These are phyloP conservation scores for Colletotrichum sp. DNA, from an alignment of 2,329 filamentous ascomycete genomes.

Conservation along the genomic window DNA sequence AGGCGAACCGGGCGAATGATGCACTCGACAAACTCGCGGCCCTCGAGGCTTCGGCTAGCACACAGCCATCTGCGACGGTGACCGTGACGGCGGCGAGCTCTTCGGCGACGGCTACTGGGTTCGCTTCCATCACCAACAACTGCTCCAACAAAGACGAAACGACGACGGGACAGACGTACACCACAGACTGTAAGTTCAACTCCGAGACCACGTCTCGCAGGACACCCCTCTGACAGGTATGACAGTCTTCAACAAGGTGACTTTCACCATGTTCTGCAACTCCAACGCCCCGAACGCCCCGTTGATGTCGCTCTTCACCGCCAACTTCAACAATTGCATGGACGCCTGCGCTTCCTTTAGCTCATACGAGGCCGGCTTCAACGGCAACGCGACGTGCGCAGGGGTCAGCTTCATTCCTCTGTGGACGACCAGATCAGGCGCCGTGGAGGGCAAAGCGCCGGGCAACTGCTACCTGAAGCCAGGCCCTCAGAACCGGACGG, in stretches of 20 bases:
- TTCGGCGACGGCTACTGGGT: conserved; percentile 30
- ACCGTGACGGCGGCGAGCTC: conserved; percentile 19
- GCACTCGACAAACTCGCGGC: conserved; percentile 36
- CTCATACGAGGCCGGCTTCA: neutral
- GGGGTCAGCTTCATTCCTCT: conserved; percentile 44
- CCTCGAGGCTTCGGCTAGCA: conserved; percentile 27
- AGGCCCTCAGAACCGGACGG: conserved; percentile 34
- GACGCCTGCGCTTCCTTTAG: conserved; percentile 48
- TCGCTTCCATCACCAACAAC: conserved; percentile 39
- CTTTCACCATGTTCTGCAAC: conserved; percentile 49
- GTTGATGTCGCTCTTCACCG: conserved; percentile 45
- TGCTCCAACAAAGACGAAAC: conserved; percentile 39
- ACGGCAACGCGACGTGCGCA: conserved; percentile 30
- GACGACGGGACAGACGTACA: conserved; percentile 43
- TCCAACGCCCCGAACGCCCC: conserved; percentile 41
- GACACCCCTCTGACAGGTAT: conserved; percentile 9
- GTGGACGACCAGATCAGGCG: conserved; percentile 43
- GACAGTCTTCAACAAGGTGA: conserved; percentile 39
- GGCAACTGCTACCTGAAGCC: conserved; percentile 53
- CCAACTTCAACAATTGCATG: conserved; percentile 49
- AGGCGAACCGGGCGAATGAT: conserved; percentile 41
- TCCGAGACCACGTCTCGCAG: neutral
- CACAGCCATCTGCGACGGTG: conserved; percentile 17
- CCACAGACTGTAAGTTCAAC: conserved; percentile 38
- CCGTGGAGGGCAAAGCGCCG: conserved; percentile 36